Base-by-base conservation (phyloP, 2,329 filamentous ascomycete genomes). In the Aspergillus awamori region DNA sequence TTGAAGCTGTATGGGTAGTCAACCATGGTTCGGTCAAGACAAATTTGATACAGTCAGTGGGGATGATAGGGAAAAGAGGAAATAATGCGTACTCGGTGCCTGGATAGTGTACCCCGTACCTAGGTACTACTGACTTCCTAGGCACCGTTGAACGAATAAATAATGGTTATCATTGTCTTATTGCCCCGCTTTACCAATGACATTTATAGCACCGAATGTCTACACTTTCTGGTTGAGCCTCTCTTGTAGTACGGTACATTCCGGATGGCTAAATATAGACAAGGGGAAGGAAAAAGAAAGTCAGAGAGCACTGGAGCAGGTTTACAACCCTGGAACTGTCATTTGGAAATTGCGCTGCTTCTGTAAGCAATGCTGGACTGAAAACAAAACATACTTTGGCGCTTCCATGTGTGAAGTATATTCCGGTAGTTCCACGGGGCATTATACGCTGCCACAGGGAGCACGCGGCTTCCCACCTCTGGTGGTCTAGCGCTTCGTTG, bases 31-130 rank as follows among this genome's bases (percentile, higher is more conserved):
- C 60, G 48, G 45, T 5, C 22, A 43, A 38, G 39, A 52, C 56
- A 61, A 52, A 56, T 62, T 59, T 65, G 63, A 68, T 63, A 65
- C 65, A 60, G 59, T 57, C 36, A 33, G 65, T 67, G 66, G 66
- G 65, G 61, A 61, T 41, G 58, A 53, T 55, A 15, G 11, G 33
- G 45, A 54, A 59, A 59, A 63, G 62, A 65, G 61, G 57, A 28
- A 60, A 17, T 45, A 30, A 47, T 56, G 15, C 30, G n/a, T 13
- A n/a, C n/a, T 30, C 28, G 15, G 47, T 30, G 26, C 47, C 47
- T 30, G 26, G 26, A 26, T 13, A 24, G 33, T 36, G 11, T 36
- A 36, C 4, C 20, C 24, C 15, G 24, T 49, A 49, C 22, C 45
- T 28, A 24, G 45, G 24, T 28, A 49, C 45, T 28, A 49, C 33